phyloP scores from a whole-genome alignment of 192 early-diverging fungal genomes.

The Entomortierella beljakovae region DNA sequence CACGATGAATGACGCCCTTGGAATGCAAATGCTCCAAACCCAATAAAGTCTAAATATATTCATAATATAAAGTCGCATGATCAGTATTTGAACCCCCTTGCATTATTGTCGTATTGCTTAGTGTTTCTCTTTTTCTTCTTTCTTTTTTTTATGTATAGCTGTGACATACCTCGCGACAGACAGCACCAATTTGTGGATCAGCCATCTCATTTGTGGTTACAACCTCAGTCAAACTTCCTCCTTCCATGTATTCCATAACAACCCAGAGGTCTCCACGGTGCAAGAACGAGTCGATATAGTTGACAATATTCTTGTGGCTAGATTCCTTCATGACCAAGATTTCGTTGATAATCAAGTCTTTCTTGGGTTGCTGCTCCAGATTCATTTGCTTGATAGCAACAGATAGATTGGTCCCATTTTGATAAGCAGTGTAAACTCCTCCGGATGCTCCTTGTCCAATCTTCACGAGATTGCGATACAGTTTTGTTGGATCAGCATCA shows the following conservation, averaged over 20 bases:
- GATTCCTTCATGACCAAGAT: slow-evolving; percentile 89
- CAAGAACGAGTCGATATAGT: slow-evolving; percentile 84
- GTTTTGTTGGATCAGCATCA: slow-evolving; percentile 84
- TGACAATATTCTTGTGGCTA: slow-evolving; percentile 86
- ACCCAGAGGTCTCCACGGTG: slow-evolving; percentile 87
- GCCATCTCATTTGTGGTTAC: slow-evolving; percentile 83
- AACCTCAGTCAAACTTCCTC: slow-evolving; percentile 87
- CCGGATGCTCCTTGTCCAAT: slow-evolving; percentile 96
- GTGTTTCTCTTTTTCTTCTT: neutral
- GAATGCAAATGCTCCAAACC: slow-evolving; percentile 81
- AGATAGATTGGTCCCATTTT: slow-evolving; percentile 68
- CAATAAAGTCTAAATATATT: slow-evolving; percentile 63
- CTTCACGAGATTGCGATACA: slow-evolving; percentile 89
- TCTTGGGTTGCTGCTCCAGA: slow-evolving; percentile 94
- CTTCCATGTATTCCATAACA: slow-evolving; percentile 95
- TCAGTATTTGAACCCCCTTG: neutral
- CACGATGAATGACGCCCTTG: slow-evolving; percentile 82
- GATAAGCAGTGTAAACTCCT: slow-evolving; percentile 89
- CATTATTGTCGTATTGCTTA: neutral
- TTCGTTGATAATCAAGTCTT: slow-evolving; percentile 96
- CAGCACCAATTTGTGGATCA: slow-evolving; percentile 87
- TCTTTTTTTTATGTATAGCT: slow-evolving; percentile 5
- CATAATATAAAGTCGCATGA: neutral
- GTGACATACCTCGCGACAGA: slow-evolving; percentile 71
- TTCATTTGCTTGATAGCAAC: slow-evolving; percentile 99